Percentiles rank a stretch among this genome's conserved stretches.
Evolutionary conservation across 495 filamentous ascomycete genomes (phyloP).

Genomic region (Hypomontagnella monticulosa): DNA sequence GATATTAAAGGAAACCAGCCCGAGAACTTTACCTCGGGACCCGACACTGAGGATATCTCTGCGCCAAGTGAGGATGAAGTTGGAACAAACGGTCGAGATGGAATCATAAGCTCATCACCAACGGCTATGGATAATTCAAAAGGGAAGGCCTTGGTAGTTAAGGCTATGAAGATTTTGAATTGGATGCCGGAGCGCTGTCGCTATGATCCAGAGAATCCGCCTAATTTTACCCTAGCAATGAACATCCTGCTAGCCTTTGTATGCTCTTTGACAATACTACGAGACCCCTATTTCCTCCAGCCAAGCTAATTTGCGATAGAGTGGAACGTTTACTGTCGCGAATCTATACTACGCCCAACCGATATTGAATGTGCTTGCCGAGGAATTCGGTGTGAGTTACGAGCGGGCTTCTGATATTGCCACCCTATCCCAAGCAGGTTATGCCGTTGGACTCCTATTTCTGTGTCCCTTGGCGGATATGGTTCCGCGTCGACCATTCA

Average conservation of each 20-base stretch:
- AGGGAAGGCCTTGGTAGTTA: slow-evolving; percentile 3
- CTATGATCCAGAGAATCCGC: slow-evolving; percentile 46
- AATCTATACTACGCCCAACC: slow-evolving; percentile 81
- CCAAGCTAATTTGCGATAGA: slow-evolving; percentile 37
- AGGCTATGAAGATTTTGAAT: slow-evolving; percentile 26
- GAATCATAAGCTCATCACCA: not conserved
- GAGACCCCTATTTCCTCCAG: not conserved
- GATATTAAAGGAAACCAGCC: slow-evolving; percentile 6
- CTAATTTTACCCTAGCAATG: slow-evolving; percentile 42
- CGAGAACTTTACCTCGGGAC: slow-evolving; percentile 16
- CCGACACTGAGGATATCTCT: slow-evolving; percentile 9
- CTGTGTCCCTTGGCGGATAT: slow-evolving; percentile 81
- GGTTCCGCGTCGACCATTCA: slow-evolving; percentile 72
- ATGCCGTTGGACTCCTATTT: slow-evolving; percentile 76
- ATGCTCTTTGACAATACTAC: slow-evolving; percentile 6
- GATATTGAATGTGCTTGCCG: slow-evolving; percentile 72
- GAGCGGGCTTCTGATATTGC: slow-evolving; percentile 67
- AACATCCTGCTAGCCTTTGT: slow-evolving; percentile 47
- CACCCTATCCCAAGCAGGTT: slow-evolving; percentile 81
- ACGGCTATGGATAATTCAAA: not conserved
- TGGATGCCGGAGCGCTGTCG: slow-evolving; percentile 47
- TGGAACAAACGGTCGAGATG: not conserved
- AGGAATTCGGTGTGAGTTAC: slow-evolving; percentile 68
- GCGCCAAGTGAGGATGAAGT: slow-evolving; percentile 10
- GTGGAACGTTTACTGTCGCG: slow-evolving; percentile 65